Evolutionary conservation across 78 protist genomes (phyloP), one percentile per base, ranked within the genome.

Genomic region (Blattamonas nauphoetae): DNA sequence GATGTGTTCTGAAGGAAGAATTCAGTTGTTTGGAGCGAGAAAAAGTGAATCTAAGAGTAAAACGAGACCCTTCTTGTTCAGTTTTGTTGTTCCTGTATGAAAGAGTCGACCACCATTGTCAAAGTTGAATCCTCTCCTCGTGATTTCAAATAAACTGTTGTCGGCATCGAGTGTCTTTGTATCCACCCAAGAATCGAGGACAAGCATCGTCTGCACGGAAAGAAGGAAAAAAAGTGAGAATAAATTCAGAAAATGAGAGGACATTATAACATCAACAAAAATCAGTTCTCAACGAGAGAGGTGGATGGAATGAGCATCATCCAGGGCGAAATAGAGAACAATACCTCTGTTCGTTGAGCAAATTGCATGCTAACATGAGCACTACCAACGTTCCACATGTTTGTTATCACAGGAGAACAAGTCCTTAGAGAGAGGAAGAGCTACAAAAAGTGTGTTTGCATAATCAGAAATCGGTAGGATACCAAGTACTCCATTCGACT

Each of bases 151-250:
- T 2, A 84, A 44, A n/a, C 71, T 85, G 88, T 89, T 89, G n/a
- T 45, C 78, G 3, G 44, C 84, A 35, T 1, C 38, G 29, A 89
- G 77, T 1, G 38, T n/a, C 11, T 78, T 3, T 44, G 88, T 64
- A 82, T 85, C 1, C 29, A 90, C 44, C 89, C 89, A 90, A n/a
- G 89, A 0, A 41, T 90, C 86, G 43, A 90, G 42, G 2, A 86
- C 71, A 5, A 64, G 33, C 83, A 38, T 79, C 32, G 6, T 5
- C 83, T 79, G n/a, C n/a, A n/a, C n/a, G n/a, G n/a, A n/a, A n/a
- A 46, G 83, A 79, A 33, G 41, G 41, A 79, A 11, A 33, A 11
- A 21, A 79, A 32, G 5, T 33, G 21, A 4, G 6, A 79, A 79
- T 6, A 5, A 21, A 38, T 79, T 79, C 32, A 11, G 4, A 5